Conservation (phyloP, 768 basidiomycete genomes). For the Inosperma sp. region DNA sequence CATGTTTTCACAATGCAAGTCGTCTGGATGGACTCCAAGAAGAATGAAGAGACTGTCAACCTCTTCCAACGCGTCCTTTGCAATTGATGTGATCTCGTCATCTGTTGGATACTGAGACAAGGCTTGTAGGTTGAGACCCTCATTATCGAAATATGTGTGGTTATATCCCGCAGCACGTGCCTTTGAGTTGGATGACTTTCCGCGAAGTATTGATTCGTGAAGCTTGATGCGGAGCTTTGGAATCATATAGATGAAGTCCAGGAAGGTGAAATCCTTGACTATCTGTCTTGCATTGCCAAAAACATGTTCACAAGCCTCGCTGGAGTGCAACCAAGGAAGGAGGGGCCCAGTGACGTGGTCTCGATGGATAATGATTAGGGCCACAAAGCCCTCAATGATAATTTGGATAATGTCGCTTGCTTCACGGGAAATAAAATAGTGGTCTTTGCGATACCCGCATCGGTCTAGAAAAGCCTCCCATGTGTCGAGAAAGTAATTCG, state of each 20-base stretch:
- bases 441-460: constrained; percentile 17
- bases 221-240: constrained; percentile 6
- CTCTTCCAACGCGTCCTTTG: constrained; percentile 17
- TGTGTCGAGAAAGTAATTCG: constrained; percentile 25
- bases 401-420: constrained; percentile 27
- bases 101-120: constrained; percentile 23
- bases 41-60: constrained; percentile 19
- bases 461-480: constrained; percentile 27
- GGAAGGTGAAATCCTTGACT: constrained; percentile 32
- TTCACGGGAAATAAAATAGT: constrained; percentile 32
- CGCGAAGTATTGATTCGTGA: background rate
- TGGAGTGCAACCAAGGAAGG: constrained; percentile 30
- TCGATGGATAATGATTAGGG: constrained; percentile 31
- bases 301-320: constrained; percentile 31
- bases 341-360: constrained; percentile 27
- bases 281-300: constrained; percentile 28
- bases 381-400: constrained; percentile 31
- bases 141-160: constrained; percentile 19
- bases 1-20: background rate
- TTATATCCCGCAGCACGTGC: constrained; percentile 12
- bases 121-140: constrained; percentile 14
- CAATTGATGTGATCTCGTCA: constrained; percentile 17
- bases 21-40: constrained; percentile 14
- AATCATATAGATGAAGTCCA: constrained; percentile 12
- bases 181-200: constrained; percentile 2